phyloP scores from a whole-genome alignment of 768 basidiomycete genomes.

The Galerina marginata region DNA sequence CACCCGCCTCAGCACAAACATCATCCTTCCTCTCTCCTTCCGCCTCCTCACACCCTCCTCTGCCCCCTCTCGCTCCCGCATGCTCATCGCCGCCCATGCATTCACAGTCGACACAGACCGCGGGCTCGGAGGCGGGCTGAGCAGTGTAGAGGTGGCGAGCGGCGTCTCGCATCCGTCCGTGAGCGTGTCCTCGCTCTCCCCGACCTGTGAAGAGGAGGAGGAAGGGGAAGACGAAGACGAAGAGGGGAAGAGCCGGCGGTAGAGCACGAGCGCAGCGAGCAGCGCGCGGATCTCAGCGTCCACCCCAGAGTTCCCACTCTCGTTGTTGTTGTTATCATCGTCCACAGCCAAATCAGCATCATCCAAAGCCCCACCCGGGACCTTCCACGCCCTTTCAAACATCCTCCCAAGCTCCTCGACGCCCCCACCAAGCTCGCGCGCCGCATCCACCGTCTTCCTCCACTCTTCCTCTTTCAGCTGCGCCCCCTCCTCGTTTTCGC shows the following conservation, averaged over 20 bases:
- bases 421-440: slow-evolving; percentile 65
- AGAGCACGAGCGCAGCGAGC: slow-evolving; percentile 64
- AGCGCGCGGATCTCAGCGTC: slow-evolving; percentile 57
- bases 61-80: slow-evolving; percentile 39
- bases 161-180: slow-evolving; percentile 12
- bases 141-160: slow-evolving; percentile 36
- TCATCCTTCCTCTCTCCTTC: slow-evolving; percentile 2
- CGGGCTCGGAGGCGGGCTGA: slow-evolving; percentile 66
- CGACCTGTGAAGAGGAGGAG: slow-evolving; percentile 17
- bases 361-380: slow-evolving; percentile 31
- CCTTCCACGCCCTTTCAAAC: slow-evolving; percentile 63
- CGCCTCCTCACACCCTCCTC: slow-evolving; percentile 13
- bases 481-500: slow-evolving; percentile 26
- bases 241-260: slow-evolving; percentile 61
- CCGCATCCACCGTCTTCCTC: slow-evolving; percentile 58
- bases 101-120: slow-evolving; percentile 10
- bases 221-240: slow-evolving; percentile 13
- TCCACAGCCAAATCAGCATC: slow-evolving; percentile 20
- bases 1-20: slow-evolving; percentile 52
- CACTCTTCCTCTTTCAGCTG: slow-evolving; percentile 47
- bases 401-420: slow-evolving; percentile 57
- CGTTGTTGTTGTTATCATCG: neutral
- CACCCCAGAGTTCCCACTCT: slow-evolving; percentile 1
- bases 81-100: no score
- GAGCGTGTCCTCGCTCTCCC: neutral